phyloP scores from a whole-genome alignment of 768 basidiomycete genomes.

The Peribolospora baueri region DNA sequence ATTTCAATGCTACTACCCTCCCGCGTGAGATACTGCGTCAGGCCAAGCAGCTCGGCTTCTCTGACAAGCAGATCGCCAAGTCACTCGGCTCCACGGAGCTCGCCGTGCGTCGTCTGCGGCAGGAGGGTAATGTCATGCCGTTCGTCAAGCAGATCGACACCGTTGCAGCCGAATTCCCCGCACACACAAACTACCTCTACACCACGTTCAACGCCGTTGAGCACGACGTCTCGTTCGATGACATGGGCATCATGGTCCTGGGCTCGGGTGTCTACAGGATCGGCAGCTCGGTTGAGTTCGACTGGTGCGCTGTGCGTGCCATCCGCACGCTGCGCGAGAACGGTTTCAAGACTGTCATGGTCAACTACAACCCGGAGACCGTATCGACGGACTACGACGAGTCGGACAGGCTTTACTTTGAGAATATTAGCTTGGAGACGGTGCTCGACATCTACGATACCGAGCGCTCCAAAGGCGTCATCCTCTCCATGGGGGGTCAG shows the following conservation, averaged over 20 bases:
- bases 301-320: slow-evolving; percentile 96
- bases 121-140: slow-evolving; percentile 56
- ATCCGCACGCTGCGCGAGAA: slow-evolving; percentile 89
- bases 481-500: slow-evolving; percentile 94
- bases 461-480: slow-evolving; percentile 69
- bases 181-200: slow-evolving; percentile 95
- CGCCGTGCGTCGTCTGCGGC: slow-evolving; percentile 67
- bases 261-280: slow-evolving; percentile 98
- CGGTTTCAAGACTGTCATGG: slow-evolving; percentile 87
- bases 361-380: slow-evolving; percentile 99
- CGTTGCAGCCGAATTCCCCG: slow-evolving; percentile 95
- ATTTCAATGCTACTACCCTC: slow-evolving; percentile 3
- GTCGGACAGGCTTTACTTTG: slow-evolving; percentile 92
- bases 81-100: slow-evolving; percentile 76
- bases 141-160: slow-evolving; percentile 99
- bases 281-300: slow-evolving; percentile 96
- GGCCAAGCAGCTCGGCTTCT: slow-evolving; percentile 88
- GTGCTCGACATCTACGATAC: slow-evolving; percentile 90
- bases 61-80: slow-evolving; percentile 64
- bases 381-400: slow-evolving; percentile 98
- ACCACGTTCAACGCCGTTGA: slow-evolving; percentile 92
- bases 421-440: slow-evolving; percentile 89
- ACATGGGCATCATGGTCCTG: slow-evolving; percentile 85
- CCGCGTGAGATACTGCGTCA: slow-evolving; percentile 34
- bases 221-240: slow-evolving; percentile 69